A percentile compares a stretch with the other conserved stretches of the same genome.
These are phyloP conservation scores for Penicillium sp. DNA, from an alignment of 2,329 filamentous ascomycete species.

Conservation along the genomic window DNA sequence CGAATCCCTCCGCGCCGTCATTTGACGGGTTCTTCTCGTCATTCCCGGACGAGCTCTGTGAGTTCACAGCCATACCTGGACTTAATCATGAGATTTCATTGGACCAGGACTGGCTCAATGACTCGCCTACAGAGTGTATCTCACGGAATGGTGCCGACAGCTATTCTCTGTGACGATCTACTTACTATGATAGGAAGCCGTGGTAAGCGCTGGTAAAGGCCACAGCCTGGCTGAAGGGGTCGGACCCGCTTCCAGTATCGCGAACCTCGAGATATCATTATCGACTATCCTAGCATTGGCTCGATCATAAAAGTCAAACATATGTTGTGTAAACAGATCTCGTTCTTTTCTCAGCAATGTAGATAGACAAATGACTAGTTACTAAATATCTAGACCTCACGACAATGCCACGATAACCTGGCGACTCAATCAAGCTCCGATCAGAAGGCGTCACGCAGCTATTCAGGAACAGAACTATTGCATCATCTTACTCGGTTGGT, in stretches of 20 bases:
- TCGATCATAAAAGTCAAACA: no score
- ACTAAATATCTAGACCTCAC: neutral
- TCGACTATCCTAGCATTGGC: no score
- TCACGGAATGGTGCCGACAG: neutral
- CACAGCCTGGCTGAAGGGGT: no score
- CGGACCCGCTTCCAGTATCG: no score
- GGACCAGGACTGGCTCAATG: neutral
- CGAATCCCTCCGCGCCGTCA: conserved; percentile 12
- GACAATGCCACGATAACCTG: no score
- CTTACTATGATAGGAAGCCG: neutral
- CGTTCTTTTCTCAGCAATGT: no score
- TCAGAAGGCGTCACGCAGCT: no score
- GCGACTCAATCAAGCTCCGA: no score
- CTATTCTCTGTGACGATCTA: neutral
- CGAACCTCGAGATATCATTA: no score
- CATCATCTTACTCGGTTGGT: neutral
- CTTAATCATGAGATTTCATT: neutral
- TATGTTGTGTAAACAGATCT: no score
- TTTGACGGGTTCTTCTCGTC: conserved; percentile 26
- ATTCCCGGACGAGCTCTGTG: conserved; percentile 11
- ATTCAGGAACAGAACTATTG: neutral
- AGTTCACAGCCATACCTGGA: neutral
- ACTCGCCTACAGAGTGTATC: neutral
- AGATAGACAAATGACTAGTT: no score
- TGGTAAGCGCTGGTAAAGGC: neutral